A percentile compares a stretch with the other conserved stretches of the same genome.
phyloP scores from a whole-genome alignment of 2,329 filamentous ascomycete genomes.

The Dryadomyces quercivorus region DNA sequence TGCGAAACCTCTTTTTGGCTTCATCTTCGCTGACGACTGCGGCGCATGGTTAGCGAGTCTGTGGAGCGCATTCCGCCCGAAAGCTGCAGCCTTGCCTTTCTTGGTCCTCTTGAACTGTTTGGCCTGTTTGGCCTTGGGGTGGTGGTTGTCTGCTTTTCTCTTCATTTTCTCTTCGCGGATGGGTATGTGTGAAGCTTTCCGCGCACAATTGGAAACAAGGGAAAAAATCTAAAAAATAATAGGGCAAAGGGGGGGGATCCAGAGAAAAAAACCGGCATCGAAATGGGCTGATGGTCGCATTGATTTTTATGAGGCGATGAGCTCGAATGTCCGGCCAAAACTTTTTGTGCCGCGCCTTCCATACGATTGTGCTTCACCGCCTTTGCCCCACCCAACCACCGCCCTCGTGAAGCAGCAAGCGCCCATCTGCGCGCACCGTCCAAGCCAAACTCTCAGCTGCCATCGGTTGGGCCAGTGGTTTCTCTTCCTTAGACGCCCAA shows the following conservation, averaged over 20 bases:
- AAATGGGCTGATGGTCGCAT: not conserved
- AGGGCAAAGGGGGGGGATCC: not conserved
- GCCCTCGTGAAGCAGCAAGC: not conserved
- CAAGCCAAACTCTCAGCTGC: not conserved
- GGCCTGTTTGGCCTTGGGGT: not conserved
- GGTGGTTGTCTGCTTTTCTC: conserved; percentile 28
- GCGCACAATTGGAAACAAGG: not conserved
- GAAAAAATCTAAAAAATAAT: not conserved
- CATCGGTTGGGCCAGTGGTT: not conserved
- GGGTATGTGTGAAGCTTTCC: not conserved
- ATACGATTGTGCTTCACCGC: not conserved
- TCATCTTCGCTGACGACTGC: conserved; percentile 35
- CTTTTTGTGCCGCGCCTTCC: not conserved
- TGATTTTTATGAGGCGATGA: not conserved
- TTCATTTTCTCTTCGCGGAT: conserved; percentile 2
- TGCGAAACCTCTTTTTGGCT: conserved; percentile 47
- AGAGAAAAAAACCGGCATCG: not conserved
- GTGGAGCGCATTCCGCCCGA: not conserved
- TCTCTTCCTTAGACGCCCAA: not conserved
- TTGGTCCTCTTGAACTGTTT: conserved; percentile 1
- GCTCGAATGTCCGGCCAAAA: not conserved
- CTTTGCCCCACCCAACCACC: not conserved
- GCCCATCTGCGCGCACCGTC: not conserved
- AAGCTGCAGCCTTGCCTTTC: not conserved
- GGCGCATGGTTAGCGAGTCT: not conserved